Evolutionary conservation across 352 stramenopile species (phyloP), one percentile per base, ranked within the genome.

Genomic region (Globisporangium spinosum): DNA sequence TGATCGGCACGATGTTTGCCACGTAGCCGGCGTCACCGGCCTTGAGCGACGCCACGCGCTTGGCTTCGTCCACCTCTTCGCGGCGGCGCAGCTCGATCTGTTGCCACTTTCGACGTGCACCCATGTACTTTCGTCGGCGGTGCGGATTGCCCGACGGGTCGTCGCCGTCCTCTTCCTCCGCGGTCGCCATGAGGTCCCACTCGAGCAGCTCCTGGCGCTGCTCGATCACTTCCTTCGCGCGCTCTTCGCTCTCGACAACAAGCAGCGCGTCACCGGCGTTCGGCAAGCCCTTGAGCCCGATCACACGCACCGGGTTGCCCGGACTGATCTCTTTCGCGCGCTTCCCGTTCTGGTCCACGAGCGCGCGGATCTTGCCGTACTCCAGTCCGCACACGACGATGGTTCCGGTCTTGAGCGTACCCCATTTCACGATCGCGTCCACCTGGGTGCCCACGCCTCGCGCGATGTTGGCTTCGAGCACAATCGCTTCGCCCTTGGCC

Each of bases 361-460:
- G 71, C 27, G 82, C 83, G 35, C 87, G 85, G 29, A 99, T 89
- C 75, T 98, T 98, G 62, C 96, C 96, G 70, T 94, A 98, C 56
- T 98, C 91, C 64, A 97, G 79, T 43, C 97, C 97, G 22, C 95
- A 98, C 12, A 99, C 94, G 61, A 99, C 98, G 62, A 94, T 85
- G 54, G 98, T 89, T 23, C 98, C 97, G 51, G 97, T 88, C 62
- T 89, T 85, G 47, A 99, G 78, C n/a, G 95, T 98, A 63, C 98
- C 98, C 80, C 97, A 98, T 76, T 98, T 97, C 43, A 99, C 93
- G 59, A 99, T 90, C 29, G 90, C 88, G 58, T 98, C 98, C 27
- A 98, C 93, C 58, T 98, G 90, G 51, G 93, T 96, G 61, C 97
- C 97, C 3, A 99, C 84, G 20, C 88, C 97, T 47, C 90, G 90